Percentiles rank a stretch among this genome's conserved stretches.
Conservation (phyloP, 805 yeast genomes). For the Cyberlindnera galapagoensis region DNA sequence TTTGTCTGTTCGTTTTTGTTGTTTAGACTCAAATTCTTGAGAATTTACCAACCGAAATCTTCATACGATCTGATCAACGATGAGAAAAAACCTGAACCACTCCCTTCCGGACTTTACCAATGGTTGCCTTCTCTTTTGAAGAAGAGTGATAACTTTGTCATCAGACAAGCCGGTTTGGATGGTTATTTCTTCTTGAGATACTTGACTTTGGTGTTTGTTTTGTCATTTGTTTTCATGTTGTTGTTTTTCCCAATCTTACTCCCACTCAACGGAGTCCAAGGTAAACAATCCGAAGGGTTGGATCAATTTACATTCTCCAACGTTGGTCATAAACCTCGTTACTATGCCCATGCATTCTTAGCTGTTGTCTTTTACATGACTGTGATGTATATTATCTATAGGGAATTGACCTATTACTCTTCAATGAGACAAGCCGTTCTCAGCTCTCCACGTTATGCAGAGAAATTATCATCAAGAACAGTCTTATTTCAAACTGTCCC, state of each 20-base stretch:
- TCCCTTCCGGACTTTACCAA: conserved; percentile 58
- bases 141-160: conserved; percentile 67
- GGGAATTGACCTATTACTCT: conserved; percentile 75
- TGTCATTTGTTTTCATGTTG: conserved; percentile 49
- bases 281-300: conserved; percentile 57
- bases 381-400: conserved; percentile 65
- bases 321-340: conserved; percentile 51
- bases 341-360: conserved; percentile 80
- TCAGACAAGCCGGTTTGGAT: conserved; percentile 88
- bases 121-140: conserved; percentile 65
- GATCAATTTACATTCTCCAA: conserved; percentile 77
- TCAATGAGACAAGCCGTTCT: conserved; percentile 72
- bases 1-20: conserved; percentile 59
- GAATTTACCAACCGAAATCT: conserved; percentile 83
- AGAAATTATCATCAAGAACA: conserved; percentile 68
- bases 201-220: conserved; percentile 46
- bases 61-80: conserved; percentile 51
- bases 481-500: conserved; percentile 85
- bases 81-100: conserved; percentile 64
- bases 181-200: conserved; percentile 88
- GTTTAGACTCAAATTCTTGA: conserved; percentile 54
- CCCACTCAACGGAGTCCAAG: conserved; percentile 76
- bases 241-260: conserved; percentile 61
- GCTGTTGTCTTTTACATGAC: conserved; percentile 75
- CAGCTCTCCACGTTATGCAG: conserved; percentile 76